phyloP scores from a whole-genome alignment of 2,329 filamentous ascomycete species.

The Pseudogymnoascus sp. region DNA sequence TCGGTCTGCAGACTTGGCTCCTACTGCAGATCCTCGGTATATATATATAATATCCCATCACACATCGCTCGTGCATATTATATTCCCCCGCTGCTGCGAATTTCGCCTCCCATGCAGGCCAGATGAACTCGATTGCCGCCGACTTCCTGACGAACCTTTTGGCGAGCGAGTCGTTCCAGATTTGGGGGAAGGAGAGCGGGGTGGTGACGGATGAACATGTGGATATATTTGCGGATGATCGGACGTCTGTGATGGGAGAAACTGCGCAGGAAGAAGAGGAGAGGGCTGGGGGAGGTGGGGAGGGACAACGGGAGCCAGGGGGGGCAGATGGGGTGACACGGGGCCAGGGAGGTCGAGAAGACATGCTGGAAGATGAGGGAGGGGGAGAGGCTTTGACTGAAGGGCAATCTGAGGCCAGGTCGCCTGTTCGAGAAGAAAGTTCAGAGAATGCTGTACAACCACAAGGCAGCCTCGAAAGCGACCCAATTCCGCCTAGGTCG shows the following conservation, averaged over 20 bases:
- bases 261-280: background rate
- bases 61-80: background rate
- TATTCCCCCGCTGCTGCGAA: background rate
- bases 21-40: background rate
- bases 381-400: background rate
- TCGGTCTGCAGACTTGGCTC: slow-evolving; percentile 1
- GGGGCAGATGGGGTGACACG: background rate
- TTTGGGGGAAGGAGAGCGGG: background rate
- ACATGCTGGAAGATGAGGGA: background rate
- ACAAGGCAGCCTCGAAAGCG: background rate
- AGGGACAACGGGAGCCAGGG: background rate
- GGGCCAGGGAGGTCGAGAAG: background rate
- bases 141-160: slow-evolving; percentile 4
- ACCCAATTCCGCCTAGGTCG: background rate
- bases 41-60: background rate
- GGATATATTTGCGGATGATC: background rate
- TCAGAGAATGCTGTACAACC: background rate
- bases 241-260: slow-evolving; percentile 2
- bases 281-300: background rate
- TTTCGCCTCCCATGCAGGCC: background rate
- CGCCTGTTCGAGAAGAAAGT: background rate
- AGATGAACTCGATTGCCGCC: slow-evolving; percentile 1
- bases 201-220: background rate
- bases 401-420: background rate
- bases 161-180: background rate